A percentile compares a stretch with the other conserved stretches of the same genome.
Conservation (phyloP, 257 asterid species). For the Solanum sitiens region DNA sequence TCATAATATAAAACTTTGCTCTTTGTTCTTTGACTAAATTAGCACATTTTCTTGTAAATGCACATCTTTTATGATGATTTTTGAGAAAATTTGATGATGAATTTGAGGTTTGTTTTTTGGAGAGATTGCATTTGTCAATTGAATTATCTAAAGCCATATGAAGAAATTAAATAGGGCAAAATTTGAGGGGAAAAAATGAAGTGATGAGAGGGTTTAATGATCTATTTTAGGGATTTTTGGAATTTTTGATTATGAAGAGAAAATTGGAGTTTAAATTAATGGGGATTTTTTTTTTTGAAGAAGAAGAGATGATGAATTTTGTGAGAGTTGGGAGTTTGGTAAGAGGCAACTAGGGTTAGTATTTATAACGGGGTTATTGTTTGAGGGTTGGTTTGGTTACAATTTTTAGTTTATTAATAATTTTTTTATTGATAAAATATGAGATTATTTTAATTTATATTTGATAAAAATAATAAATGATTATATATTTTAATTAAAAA, state of each 20-base stretch:
- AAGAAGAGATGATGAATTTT: background rate
- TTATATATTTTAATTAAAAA: background rate
- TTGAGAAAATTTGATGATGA: background rate
- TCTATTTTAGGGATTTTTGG: background rate
- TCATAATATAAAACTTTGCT: constrained; percentile 78
- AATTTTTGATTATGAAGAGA: background rate
- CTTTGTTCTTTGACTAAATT: constrained; percentile 74
- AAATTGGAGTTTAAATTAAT: background rate
- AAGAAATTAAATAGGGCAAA: background rate
- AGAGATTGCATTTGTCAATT: constrained; percentile 17
- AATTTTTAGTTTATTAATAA: background rate
- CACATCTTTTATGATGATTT: constrained; percentile 33
- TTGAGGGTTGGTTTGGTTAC: background rate
- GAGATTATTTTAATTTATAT: background rate
- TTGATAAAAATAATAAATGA: background rate
- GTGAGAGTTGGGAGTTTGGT: background rate
- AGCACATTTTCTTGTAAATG: constrained; percentile 73
- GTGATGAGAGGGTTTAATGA: background rate
- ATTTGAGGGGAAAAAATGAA: background rate
- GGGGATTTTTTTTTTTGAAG: background rate
- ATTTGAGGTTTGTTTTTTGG: constrained; percentile 16
- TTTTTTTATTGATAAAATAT: background rate
- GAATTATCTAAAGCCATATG: background rate
- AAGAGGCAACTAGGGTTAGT: background rate
- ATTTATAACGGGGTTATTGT: background rate